Conservation (phyloP, 495 filamentous ascomycete genomes). For the Hypoxylon trugodes region DNA sequence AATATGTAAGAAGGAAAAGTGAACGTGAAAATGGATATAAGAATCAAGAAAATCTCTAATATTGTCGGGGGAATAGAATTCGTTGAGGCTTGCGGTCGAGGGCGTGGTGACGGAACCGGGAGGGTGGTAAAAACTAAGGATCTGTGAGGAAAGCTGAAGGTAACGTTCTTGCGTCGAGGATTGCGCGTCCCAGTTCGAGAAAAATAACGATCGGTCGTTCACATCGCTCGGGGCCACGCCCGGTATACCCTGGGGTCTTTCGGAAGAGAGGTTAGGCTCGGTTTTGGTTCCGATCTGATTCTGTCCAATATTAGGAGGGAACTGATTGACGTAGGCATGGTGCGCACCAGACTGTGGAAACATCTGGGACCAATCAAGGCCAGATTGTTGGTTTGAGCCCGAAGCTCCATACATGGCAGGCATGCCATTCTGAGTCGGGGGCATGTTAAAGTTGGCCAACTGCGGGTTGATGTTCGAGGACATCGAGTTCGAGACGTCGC, state of each 20-base stretch:
- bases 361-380: slow-evolving; percentile 75
- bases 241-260: slow-evolving; percentile 51
- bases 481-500: slow-evolving; percentile 61
- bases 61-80: slow-evolving; percentile 65
- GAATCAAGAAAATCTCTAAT: slow-evolving; percentile 68
- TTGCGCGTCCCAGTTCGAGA: slow-evolving; percentile 52
- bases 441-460: slow-evolving; percentile 64
- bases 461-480: slow-evolving; percentile 64
- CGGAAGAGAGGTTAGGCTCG: slow-evolving; percentile 53
- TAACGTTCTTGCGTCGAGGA: slow-evolving; percentile 57
- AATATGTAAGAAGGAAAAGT: slow-evolving; percentile 74
- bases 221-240: slow-evolving; percentile 52
- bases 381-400: slow-evolving; percentile 52
- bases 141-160: slow-evolving; percentile 59
- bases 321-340: slow-evolving; percentile 66
- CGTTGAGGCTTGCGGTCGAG: slow-evolving; percentile 52
- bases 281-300: slow-evolving; percentile 62
- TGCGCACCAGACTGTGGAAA: slow-evolving; percentile 72
- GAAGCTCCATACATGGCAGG: slow-evolving; percentile 60
- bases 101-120: slow-evolving; percentile 47
- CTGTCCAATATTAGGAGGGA: slow-evolving; percentile 64
- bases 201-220: slow-evolving; percentile 45
- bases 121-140: slow-evolving; percentile 64
- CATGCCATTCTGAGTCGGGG: slow-evolving; percentile 60
- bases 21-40: slow-evolving; percentile 70